Percentiles rank a stretch among this genome's conserved stretches.
Evolutionary conservation across 2,329 filamentous ascomycete species (phyloP).

Genomic region (Colletotrichum tamarilloi): DNA sequence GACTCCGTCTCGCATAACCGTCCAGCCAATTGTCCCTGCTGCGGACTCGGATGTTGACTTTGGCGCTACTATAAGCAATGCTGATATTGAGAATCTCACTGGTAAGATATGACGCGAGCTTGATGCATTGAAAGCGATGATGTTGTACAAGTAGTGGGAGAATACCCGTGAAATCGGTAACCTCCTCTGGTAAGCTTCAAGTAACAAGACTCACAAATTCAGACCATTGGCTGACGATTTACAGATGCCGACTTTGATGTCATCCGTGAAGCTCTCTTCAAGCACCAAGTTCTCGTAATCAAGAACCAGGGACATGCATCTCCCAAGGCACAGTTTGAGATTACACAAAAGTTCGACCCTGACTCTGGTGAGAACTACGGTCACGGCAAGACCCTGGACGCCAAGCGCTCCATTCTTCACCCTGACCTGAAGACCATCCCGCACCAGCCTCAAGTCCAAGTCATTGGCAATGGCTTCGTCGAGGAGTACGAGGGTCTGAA

Average conservation of each 20-base stretch:
- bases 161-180: conserved; percentile 71
- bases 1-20: conserved; percentile 34
- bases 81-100: conserved; percentile 70
- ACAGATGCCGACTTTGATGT: conserved; percentile 72
- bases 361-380: conserved; percentile 72
- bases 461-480: conserved; percentile 81
- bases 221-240: conserved; percentile 34
- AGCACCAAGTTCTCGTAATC: conserved; percentile 76
- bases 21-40: conserved; percentile 51
- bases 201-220: background rate
- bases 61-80: conserved; percentile 68
- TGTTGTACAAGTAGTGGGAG: conserved; percentile 48
- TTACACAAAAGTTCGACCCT: conserved; percentile 81
- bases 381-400: conserved; percentile 79
- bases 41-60: conserved; percentile 62
- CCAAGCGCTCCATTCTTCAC: conserved; percentile 73
- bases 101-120: conserved; percentile 56
- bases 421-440: conserved; percentile 85
- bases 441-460: conserved; percentile 79
- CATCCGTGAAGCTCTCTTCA: conserved; percentile 75
- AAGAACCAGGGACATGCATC: conserved; percentile 73
- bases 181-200: conserved; percentile 61
- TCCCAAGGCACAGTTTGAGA: conserved; percentile 77
- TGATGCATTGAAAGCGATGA: conserved; percentile 27
- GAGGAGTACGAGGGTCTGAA: conserved; percentile 76